phyloP scores from a whole-genome alignment of 441 rosid genomes.

The Corymbia citriodora region DNA sequence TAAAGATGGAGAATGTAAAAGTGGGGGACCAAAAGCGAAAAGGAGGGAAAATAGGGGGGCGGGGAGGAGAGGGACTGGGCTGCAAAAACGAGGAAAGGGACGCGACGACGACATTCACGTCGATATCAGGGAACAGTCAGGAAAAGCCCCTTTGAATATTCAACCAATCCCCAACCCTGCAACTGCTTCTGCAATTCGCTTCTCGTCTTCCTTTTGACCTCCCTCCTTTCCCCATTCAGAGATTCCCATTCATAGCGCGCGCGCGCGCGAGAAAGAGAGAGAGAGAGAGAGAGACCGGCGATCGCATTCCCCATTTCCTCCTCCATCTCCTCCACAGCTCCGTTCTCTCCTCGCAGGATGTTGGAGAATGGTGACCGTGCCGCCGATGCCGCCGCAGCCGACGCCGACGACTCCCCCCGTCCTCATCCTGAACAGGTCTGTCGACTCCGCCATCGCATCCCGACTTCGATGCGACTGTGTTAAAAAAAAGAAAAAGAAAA shows the following conservation, averaged over 20 bases:
- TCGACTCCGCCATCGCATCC: not conserved
- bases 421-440: slow-evolving; percentile 29
- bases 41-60: not conserved
- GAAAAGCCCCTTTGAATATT: not conserved
- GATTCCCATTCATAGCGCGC: too few species aligned
- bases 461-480: not conserved
- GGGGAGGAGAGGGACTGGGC: not conserved
- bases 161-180: not conserved
- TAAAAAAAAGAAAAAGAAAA: not conserved
- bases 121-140: not conserved
- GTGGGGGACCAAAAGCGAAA: not conserved
- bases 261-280: too few species aligned
- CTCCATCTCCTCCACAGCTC: too few species aligned
- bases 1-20: not conserved
- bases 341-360: slow-evolving; percentile 2
- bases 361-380: slow-evolving; percentile 21
- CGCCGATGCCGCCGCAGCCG: slow-evolving; percentile 17
- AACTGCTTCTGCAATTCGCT: too few species aligned
- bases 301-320: too few species aligned
- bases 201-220: not conserved
- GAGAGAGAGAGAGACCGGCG: too few species aligned
- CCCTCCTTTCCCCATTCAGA: too few species aligned
- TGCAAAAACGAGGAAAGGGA: not conserved
- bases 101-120: not conserved
- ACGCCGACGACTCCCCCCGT: slow-evolving; percentile 3